A percentile compares a stretch with the other conserved stretches of the same genome.
Conservation (phyloP, 2,329 filamentous ascomycete species). For the Fusarium sp. region DNA sequence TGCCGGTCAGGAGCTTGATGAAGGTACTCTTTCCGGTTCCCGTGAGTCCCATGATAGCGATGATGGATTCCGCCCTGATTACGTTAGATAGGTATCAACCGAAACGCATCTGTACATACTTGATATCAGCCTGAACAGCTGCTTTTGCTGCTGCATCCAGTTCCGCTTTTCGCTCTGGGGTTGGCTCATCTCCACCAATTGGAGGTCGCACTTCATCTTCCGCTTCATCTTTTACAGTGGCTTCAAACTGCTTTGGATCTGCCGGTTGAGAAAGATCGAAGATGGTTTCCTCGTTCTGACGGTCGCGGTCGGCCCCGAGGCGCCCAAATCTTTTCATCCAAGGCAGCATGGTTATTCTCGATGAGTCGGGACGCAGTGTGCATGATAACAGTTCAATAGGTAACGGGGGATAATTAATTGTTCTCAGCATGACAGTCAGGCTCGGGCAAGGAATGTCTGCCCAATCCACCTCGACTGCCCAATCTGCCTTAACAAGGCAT, state of each 20-base stretch:
- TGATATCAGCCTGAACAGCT: background rate
- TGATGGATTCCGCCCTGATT: background rate
- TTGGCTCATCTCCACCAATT: background rate
- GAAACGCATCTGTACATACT: background rate
- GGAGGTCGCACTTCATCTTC: background rate
- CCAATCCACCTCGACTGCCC: background rate
- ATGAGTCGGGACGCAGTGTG: background rate
- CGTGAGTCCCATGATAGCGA: background rate
- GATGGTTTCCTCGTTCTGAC: background rate
- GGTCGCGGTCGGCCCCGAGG: background rate
- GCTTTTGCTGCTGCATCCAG: background rate
- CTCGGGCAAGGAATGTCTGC: background rate
- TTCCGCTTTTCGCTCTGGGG: background rate
- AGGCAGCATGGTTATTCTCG: background rate
- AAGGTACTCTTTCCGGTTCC: background rate
- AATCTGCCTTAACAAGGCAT: background rate
- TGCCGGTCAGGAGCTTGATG: background rate
- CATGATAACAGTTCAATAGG: background rate
- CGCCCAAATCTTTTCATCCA: background rate
- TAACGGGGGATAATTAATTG: background rate
- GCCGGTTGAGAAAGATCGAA: background rate
- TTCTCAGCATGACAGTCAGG: background rate
- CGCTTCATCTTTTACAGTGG: background rate
- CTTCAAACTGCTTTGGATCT: background rate
- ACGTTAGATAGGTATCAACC: background rate